phyloP scores from a whole-genome alignment of 2,329 filamentous ascomycete species.

The Ambrosiella xylebori region DNA sequence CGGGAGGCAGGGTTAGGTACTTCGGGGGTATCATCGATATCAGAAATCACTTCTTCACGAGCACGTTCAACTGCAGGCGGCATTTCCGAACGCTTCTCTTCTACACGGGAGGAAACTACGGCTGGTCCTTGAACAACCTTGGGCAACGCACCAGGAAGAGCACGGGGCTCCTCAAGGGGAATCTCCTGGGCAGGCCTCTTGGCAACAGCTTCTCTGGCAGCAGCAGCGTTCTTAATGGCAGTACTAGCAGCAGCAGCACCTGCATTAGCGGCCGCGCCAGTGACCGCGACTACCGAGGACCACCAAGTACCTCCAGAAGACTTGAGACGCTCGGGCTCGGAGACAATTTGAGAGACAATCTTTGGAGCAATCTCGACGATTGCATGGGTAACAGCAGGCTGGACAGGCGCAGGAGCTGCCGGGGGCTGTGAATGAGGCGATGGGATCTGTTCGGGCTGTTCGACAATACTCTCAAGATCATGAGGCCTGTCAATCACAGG shows the following conservation, averaged over 20 bases:
- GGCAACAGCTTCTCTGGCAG: neutral
- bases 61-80: neutral
- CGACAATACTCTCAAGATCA: slow-evolving; percentile 3
- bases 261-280: neutral
- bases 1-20: slow-evolving; percentile 1
- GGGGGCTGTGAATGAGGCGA: neutral
- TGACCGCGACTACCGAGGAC: neutral
- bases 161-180: neutral
- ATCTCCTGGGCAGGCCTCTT: neutral
- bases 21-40: slow-evolving; percentile 10
- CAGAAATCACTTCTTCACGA: slow-evolving; percentile 9
- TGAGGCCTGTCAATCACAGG: neutral
- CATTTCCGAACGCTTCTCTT: neutral
- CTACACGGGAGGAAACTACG: neutral
- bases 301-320: neutral
- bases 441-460: neutral
- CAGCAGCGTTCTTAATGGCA: neutral
- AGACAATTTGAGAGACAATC: neutral
- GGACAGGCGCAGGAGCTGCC: neutral
- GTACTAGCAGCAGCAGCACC: neutral
- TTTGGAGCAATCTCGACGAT: neutral
- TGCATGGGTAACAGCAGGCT: neutral
- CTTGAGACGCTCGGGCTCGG: neutral
- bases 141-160: neutral
- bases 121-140: neutral